Percentiles rank a stretch among this genome's conserved stretches.
Conservation (phyloP, 1,284 basidiomycete species). For the Peniophora sp. region DNA sequence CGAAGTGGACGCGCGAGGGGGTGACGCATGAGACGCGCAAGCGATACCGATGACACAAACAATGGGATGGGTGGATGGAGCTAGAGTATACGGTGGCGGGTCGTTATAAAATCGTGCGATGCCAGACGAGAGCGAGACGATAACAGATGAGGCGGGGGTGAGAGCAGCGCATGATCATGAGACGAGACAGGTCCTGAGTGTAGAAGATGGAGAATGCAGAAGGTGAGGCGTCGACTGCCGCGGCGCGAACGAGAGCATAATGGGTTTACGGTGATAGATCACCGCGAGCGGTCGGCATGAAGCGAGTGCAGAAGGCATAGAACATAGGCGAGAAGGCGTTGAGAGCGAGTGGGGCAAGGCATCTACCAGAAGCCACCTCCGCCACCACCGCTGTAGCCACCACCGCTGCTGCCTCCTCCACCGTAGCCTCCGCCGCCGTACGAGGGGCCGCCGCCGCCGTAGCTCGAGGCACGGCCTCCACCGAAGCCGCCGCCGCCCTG, state of each 20-base stretch:
- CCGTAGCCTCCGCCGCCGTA: slow-evolving; percentile 30
- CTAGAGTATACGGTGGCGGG: no score
- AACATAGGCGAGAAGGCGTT: slow-evolving; percentile 12
- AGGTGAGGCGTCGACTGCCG: slow-evolving; percentile 8
- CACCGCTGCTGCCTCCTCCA: slow-evolving; percentile 22
- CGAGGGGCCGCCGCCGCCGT: slow-evolving; percentile 29
- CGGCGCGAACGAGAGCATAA: slow-evolving; percentile 4
- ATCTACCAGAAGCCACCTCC: slow-evolving; percentile 40
- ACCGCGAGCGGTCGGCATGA: not conserved
- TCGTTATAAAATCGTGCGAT: not conserved
- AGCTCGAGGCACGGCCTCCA: slow-evolving; percentile 17
- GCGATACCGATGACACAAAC: no score
- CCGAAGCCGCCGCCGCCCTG: slow-evolving; percentile 27
- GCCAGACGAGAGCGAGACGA: slow-evolving; percentile 2
- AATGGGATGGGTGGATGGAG: no score
- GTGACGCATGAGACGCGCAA: no score
- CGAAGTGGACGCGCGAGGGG: no score
- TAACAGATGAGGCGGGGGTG: slow-evolving; percentile 20
- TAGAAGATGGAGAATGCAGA: slow-evolving; percentile 15
- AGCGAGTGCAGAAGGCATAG: slow-evolving; percentile 3
- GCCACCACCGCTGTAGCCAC: slow-evolving; percentile 21
- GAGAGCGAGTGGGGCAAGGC: slow-evolving; percentile 24
- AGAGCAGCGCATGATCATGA: slow-evolving; percentile 49
- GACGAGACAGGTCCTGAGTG: slow-evolving; percentile 2
- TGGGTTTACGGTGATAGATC: slow-evolving; percentile 1